Evolutionary conservation across 148 eudicot species (phyloP).

Genomic region (Pouteria glomerata): DNA sequence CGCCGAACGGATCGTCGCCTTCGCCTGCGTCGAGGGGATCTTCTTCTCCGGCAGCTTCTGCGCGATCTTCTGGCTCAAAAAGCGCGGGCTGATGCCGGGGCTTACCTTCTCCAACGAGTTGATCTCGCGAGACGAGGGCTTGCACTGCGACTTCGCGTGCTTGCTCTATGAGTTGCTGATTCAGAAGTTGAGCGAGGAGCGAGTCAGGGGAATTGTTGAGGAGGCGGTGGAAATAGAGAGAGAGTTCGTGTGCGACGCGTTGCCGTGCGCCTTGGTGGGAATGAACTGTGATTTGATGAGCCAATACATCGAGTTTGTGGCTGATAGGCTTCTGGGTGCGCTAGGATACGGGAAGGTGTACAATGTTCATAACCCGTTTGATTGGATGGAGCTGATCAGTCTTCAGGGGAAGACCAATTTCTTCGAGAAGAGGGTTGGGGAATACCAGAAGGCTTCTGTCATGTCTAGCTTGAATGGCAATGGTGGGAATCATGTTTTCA

Average conservation of each 20-base stretch:
- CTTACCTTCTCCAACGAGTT: constrained; percentile 24
- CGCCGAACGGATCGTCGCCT: constrained; percentile 22
- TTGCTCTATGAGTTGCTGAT: constrained; percentile 20
- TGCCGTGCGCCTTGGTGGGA: constrained; percentile 25
- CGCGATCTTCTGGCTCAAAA: constrained; percentile 25
- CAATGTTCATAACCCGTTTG: constrained; percentile 19
- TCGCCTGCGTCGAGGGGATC: constrained; percentile 25
- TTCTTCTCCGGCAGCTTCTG: constrained; percentile 27
- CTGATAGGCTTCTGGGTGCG: constrained; percentile 20
- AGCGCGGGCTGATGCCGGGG: constrained; percentile 23
- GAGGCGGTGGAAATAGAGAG: constrained; percentile 24
- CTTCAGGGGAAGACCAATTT: constrained; percentile 27
- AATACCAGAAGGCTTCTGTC: constrained; percentile 29
- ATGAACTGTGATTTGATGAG: constrained; percentile 27
- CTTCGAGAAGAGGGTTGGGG: constrained; percentile 27
- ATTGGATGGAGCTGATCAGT: constrained; percentile 25
- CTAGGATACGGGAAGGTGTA: constrained; percentile 18
- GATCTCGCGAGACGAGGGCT: constrained; percentile 23
- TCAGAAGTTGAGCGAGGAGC: constrained; percentile 19
- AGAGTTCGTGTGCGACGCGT: constrained; percentile 25
- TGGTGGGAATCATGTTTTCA: neutral
- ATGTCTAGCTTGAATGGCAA: constrained; percentile 16
- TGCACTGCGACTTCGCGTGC: constrained; percentile 29
- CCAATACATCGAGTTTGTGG: constrained; percentile 21
- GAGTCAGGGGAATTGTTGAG: constrained; percentile 13